These are phyloP conservation scores for Solanum hybrid DNA, from an alignment of 305 asterid species.

Conservation along the genomic window DNA sequence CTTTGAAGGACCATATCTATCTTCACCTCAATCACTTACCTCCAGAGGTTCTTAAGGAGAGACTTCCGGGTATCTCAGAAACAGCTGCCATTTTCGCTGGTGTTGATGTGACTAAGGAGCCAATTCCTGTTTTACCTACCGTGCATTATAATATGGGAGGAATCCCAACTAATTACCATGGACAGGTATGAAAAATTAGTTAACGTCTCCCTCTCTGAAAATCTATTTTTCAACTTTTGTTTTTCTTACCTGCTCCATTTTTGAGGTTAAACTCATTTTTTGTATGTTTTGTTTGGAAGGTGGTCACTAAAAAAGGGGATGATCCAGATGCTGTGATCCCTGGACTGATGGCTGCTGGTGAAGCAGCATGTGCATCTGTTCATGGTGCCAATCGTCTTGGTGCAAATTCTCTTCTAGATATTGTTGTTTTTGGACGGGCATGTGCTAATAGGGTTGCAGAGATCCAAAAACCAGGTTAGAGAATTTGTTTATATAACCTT, in stretches of 20 bases:
- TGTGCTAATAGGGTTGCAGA: conserved; percentile 98
- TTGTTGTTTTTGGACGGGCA: conserved; percentile 98
- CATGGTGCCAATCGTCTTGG: conserved; percentile 99
- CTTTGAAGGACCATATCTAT: conserved; percentile 90
- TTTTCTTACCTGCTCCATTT: neutral
- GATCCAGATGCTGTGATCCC: conserved; percentile 74
- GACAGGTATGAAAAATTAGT: conserved; percentile 54
- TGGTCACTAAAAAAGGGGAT: conserved; percentile 63
- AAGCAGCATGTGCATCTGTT: conserved; percentile 99
- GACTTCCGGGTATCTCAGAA: conserved; percentile 99
- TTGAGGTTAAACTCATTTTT: neutral
- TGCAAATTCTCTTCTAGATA: conserved; percentile 97
- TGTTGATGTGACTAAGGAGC: conserved; percentile 98
- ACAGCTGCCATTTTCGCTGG: conserved; percentile 99
- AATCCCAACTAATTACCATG: conserved; percentile 90
- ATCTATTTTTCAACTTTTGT: neutral
- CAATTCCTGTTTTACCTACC: conserved; percentile 96
- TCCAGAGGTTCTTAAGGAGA: conserved; percentile 96
- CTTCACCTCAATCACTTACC: conserved; percentile 97
- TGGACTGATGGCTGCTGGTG: conserved; percentile 98
- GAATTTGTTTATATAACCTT: neutral
- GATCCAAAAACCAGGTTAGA: conserved; percentile 68
- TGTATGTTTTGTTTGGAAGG: conserved; percentile 37
- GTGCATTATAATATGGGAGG: conserved; percentile 99
- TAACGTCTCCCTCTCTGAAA: neutral